These are phyloP conservation scores for Fomitopsis palustris DNA, from an alignment of 1,284 basidiomycete species.

Conservation along the genomic window DNA sequence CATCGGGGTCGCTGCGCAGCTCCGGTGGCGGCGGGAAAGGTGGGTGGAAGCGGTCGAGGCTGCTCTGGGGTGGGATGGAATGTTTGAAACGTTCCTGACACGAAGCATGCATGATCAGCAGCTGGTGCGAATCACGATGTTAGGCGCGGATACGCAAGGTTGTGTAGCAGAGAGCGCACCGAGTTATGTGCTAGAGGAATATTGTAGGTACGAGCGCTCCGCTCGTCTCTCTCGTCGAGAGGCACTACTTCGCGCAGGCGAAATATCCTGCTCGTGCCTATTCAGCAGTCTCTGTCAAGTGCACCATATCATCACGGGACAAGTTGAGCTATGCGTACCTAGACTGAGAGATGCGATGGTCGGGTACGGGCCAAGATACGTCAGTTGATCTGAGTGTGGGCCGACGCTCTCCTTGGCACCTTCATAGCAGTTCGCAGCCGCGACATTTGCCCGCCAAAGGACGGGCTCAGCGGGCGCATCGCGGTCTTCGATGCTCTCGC, in stretches of 20 bases:
- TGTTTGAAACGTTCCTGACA: constrained; percentile 91
- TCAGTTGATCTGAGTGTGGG: constrained; percentile 76
- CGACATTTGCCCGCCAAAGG: constrained; percentile 85
- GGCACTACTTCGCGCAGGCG: constrained; percentile 75
- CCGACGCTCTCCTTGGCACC: constrained; percentile 85
- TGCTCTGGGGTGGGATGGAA: constrained; percentile 70
- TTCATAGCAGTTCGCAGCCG: constrained; percentile 88
- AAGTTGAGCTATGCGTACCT: constrained; percentile 47
- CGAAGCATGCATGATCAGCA: constrained; percentile 90
- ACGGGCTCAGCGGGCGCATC: constrained; percentile 25
- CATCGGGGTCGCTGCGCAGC: neutral
- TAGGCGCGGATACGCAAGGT: neutral
- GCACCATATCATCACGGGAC: neutral
- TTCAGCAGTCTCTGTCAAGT: neutral
- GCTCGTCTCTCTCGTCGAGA: constrained; percentile 47
- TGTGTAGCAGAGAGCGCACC: constrained; percentile 32
- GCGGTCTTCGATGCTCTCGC: constrained; percentile 30
- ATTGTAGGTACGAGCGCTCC: constrained; percentile 76
- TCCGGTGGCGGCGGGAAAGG: constrained; percentile 40
- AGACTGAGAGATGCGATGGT: constrained; percentile 93
- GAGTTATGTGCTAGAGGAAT: constrained; percentile 84
- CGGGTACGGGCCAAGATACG: constrained; percentile 86
- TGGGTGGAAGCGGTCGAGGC: constrained; percentile 76
- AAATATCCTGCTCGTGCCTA: constrained; percentile 73
- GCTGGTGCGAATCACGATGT: constrained; percentile 32